Base-by-base conservation (phyloP, 768 basidiomycete genomes). In the Suillus decipiens region DNA sequence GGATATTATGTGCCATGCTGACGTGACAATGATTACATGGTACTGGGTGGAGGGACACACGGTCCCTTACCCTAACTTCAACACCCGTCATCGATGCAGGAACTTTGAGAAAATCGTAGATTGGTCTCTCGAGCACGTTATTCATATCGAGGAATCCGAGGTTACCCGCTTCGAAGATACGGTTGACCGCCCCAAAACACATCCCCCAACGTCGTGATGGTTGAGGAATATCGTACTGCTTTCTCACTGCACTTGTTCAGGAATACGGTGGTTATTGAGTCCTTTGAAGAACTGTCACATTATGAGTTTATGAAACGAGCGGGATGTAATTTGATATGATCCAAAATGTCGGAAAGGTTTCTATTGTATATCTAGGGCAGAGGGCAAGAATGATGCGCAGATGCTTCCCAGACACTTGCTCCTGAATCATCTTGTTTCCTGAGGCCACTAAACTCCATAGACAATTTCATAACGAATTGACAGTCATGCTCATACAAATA, bases 1-100 rank as follows among this genome's bases (percentile, higher is more conserved):
- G 56, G 60, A 42, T 19, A 14, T 66, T 19, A 66, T 66, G 63
- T 66, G 65, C 36, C 45, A 58, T 39, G 53, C 65, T 2, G 60
- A 66, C 37, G n/a, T 59, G 24, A 61, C 55, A 15, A 61, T 66
- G 63, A 60, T 66, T 5, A 14, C 45, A 19, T 66, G 63, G 59
- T 36, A 66, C 60, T 66, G 66, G 66, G 43, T 66, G 24, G n/a
- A 41, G n/a, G 60, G 41, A 15, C 31, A 31, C 22, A 41, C 9
- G 17, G 11, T 19, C n/a, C 55, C 61, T 33, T 58, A 31, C 14
- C 53, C 53, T 41, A 42, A 62, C 15, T 59, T 55, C 55, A 59
- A 59, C 53, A 59, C 61, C 19, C 36, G 53, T 36, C 61, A 62
- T 58, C 61, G 34, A 19, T 62, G 61, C 41, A 47, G 42, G 36